Percentiles rank a stretch among this genome's conserved stretches.
These are phyloP conservation scores for Podospora fimiseda DNA, from an alignment of 495 filamentous ascomycete species.

Conservation along the genomic window DNA sequence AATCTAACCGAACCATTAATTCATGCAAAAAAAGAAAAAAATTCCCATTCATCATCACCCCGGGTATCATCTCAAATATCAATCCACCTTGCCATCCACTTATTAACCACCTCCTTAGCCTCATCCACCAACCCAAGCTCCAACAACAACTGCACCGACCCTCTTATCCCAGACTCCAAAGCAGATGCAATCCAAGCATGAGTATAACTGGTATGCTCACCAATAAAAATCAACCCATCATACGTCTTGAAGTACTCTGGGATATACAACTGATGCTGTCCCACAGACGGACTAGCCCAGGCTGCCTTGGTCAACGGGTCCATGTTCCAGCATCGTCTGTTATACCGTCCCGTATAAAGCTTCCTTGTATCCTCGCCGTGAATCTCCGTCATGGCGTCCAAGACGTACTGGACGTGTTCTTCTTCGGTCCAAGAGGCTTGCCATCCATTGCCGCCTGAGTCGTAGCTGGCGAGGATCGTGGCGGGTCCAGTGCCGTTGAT, in stretches of 20 bases:
- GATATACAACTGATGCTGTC: conserved; percentile 59
- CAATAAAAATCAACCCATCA: conserved; percentile 59
- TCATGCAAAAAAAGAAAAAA: too few species aligned
- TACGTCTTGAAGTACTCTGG: conserved; percentile 66
- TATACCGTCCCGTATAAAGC: conserved; percentile 54
- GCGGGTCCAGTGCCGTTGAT: conserved; percentile 57
- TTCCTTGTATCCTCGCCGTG: conserved; percentile 50
- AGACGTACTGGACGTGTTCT: conserved; percentile 32
- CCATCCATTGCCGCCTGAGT: conserved; percentile 27
- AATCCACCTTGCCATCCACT: conserved; percentile 66
- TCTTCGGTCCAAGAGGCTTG: conserved; percentile 21
- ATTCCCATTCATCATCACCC: too few species aligned
- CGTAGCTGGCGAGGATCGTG: conserved; percentile 56
- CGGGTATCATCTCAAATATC: too few species aligned
- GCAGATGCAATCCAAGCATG: conserved; percentile 68
- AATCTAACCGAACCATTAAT: too few species aligned
- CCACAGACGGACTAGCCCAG: conserved; percentile 51
- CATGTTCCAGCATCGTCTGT: conserved; percentile 54
- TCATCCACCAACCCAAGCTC: conserved; percentile 64
- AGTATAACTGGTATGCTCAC: conserved; percentile 68
- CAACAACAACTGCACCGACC: conserved; percentile 57
- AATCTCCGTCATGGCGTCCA: conserved; percentile 47
- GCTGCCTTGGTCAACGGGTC: conserved; percentile 48
- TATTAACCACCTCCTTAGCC: conserved; percentile 55
- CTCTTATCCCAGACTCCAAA: conserved; percentile 59